A percentile compares a stretch with the other conserved stretches of the same genome.
These are phyloP conservation scores for Coemansia sp. DNA, from an alignment of 192 early-diverging fungal species.

Conservation along the genomic window DNA sequence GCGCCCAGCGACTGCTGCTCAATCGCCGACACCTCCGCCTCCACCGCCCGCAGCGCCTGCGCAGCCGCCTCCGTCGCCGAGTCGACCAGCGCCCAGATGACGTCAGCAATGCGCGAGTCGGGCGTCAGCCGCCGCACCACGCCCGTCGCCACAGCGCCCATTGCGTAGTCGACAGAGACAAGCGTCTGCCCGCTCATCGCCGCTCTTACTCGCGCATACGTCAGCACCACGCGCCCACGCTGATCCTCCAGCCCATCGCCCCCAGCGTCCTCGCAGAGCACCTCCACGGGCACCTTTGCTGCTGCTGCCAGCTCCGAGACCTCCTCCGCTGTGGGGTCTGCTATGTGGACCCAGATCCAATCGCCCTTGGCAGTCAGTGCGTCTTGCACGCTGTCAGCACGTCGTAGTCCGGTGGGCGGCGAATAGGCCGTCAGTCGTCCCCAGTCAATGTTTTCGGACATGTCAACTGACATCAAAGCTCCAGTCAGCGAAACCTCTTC, in stretches of 20 bases:
- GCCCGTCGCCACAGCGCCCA: background rate
- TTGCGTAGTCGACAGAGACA: background rate
- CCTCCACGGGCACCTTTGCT: background rate
- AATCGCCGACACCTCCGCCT: constrained; percentile 65
- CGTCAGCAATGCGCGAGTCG: constrained; percentile 43
- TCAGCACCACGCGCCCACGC: constrained; percentile 7
- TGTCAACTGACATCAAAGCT: background rate
- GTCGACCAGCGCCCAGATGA: constrained; percentile 73
- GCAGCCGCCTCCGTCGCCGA: constrained; percentile 77
- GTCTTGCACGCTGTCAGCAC: background rate
- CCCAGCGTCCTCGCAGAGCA: background rate
- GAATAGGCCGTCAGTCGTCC: background rate
- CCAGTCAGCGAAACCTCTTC: constrained; percentile 17
- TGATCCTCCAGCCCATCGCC: constrained; percentile 23
- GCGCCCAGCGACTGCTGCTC: constrained; percentile 10
- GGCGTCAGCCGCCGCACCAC: background rate
- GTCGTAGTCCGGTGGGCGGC: background rate
- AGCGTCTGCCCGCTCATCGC: background rate
- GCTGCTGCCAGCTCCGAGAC: constrained; percentile 62
- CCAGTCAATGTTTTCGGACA: background rate
- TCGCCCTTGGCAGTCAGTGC: background rate
- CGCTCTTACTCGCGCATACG: constrained; percentile 4
- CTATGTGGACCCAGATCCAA: constrained; percentile 67
- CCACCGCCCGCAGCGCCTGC: constrained; percentile 64
- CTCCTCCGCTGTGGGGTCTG: constrained; percentile 64